Conservation (phyloP, 129 eudicot species). For the Erigeron canadensis region DNA sequence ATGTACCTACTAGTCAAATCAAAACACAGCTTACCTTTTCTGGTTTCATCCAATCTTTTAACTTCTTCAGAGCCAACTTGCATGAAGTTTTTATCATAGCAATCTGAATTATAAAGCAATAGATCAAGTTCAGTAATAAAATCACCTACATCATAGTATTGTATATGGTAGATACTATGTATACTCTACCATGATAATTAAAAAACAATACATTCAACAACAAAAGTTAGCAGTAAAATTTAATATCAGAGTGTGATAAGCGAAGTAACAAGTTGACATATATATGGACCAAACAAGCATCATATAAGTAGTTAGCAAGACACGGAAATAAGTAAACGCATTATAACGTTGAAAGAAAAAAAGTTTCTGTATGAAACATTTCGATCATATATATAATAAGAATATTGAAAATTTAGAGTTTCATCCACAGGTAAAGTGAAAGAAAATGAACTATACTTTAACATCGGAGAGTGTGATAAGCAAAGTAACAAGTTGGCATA, state of each 20-base stretch:
- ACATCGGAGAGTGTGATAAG: background rate
- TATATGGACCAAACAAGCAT: background rate
- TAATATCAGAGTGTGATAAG: background rate
- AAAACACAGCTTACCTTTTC: slow-evolving; percentile 58
- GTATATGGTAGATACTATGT: background rate
- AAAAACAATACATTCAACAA: slow-evolving; percentile 15
- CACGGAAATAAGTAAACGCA: background rate
- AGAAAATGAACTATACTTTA: background rate
- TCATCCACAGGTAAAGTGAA: slow-evolving; percentile 1
- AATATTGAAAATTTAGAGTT: background rate
- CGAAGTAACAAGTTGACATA: background rate
- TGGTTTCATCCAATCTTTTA: slow-evolving; percentile 80
- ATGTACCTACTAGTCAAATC: background rate
- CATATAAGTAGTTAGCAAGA: slow-evolving; percentile 4
- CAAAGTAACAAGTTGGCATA: background rate
- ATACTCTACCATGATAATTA: slow-evolving; percentile 1
- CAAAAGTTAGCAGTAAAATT: background rate
- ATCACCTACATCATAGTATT: slow-evolving; percentile 1
- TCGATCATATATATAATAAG: background rate
- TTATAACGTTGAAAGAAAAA: background rate
- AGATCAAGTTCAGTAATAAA: slow-evolving; percentile 21
- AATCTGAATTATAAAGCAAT: slow-evolving; percentile 46
- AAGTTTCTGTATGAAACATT: background rate
- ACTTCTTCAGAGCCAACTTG: slow-evolving; percentile 60
- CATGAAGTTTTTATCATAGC: slow-evolving; percentile 48